Percentiles rank a stretch among this genome's conserved stretches.
phyloP scores from a whole-genome alignment of 2,329 filamentous ascomycete genomes.

The Colletotrichum endophyticum region DNA sequence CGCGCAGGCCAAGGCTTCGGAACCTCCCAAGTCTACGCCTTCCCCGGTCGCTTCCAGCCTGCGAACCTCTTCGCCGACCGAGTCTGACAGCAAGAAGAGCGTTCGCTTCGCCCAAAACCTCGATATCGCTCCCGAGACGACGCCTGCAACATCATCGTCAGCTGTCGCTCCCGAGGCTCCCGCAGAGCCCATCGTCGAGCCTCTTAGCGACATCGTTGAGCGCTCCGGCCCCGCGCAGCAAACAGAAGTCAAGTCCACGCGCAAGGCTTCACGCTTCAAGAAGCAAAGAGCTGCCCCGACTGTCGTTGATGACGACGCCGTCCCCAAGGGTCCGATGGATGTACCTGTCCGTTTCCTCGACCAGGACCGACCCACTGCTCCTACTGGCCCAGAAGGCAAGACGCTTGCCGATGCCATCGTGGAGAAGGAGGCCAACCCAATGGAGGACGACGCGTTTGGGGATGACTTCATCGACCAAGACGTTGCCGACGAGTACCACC shows the following conservation, averaged over 20 bases:
- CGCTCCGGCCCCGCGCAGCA: constrained; percentile 34
- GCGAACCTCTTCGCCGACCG: constrained; percentile 11
- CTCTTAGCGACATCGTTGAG: constrained; percentile 60
- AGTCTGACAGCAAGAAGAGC: constrained; percentile 61
- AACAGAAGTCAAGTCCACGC: constrained; percentile 30
- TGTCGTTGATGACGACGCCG: constrained; percentile 28
- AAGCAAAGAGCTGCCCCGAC: constrained; percentile 29
- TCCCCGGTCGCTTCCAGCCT: constrained; percentile 19
- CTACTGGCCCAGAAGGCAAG: constrained; percentile 54
- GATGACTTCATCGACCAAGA: constrained; percentile 78
- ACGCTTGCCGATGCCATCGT: constrained; percentile 66
- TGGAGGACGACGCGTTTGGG: constrained; percentile 32
- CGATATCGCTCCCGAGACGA: constrained; percentile 64
- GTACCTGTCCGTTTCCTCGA: constrained; percentile 45
- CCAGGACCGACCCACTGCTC: constrained; percentile 40
- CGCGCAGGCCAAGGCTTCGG: neutral
- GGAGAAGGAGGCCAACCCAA: constrained; percentile 51
- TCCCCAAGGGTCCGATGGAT: constrained; percentile 49
- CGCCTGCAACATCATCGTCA: neutral
- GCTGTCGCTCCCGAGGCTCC: constrained; percentile 8
- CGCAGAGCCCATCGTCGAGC: constrained; percentile 43
- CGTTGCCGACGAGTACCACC: constrained; percentile 83
- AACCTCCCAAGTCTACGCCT: neutral
- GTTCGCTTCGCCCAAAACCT: constrained; percentile 81
- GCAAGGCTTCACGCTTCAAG: constrained; percentile 58